Evolutionary conservation across 768 basidiomycete genomes (phyloP), one percentile per base, ranked within the genome.

Genomic region (Chiua virens): DNA sequence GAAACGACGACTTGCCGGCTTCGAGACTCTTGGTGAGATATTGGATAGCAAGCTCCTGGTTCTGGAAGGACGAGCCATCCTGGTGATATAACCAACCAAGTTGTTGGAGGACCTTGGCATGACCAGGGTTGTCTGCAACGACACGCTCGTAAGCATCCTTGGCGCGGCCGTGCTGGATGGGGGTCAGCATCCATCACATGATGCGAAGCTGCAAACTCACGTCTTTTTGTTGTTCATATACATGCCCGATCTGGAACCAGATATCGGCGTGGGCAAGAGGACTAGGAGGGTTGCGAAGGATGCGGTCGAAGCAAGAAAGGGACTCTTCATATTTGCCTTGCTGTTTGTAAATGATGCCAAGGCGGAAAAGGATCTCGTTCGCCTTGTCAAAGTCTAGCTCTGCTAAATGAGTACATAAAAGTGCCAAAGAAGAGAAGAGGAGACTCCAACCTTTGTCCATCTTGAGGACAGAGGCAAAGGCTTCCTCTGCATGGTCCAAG

Each of bases 221-320:
- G 67, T 98, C 94, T 72, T 93, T 89, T 70, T 96, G 92, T 66
- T 97, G 95, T 71, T 98, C 97, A 62, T 91, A 93, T 18, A 98
- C 96, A 64, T 98, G 97, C 3, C 97, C 97, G 54, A 99, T 97
- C 73, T 99, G 97, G 83, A 98, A 98, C 94, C 95, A 98, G 57
- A 99, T 98, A 60, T 99, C 97, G 49, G 93, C 90, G 60, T 95
- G 90, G 15, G 95, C 96, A 28, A 99, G 85, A 2, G 97, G 97
- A 56, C 85, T 87, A 30, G 96, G 97, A 4, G 97, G 97, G 64
- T 91, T 95, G 55, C 90, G 89, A 47, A 98, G 85, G 56, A 99
- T 98, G 65, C 91, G 91, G 64, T 95, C 91, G 75, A 98, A 98
- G 73, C 97, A 98, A 47, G 82, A 80, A 3, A 99, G 78, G 11